Percentiles rank a stretch among this genome's conserved stretches.
Evolutionary conservation across 2,329 filamentous ascomycete species (phyloP).

Genomic region (Hypoxylon sp.): DNA sequence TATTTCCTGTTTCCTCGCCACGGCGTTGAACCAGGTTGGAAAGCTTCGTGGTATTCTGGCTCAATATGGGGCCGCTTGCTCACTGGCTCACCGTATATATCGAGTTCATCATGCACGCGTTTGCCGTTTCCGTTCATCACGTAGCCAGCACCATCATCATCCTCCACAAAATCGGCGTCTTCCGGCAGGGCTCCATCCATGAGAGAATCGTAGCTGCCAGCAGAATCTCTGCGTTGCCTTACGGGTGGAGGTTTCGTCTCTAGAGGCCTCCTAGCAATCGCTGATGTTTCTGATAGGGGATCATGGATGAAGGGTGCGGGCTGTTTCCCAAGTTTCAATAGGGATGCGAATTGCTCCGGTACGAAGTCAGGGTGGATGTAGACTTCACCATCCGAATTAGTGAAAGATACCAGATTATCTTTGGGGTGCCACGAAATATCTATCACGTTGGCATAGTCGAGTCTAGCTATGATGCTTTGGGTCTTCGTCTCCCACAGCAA

Average conservation of each 20-base stretch:
- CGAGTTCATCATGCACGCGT: conserved; percentile 64
- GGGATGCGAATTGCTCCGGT: conserved; percentile 65
- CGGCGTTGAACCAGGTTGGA: conserved; percentile 94
- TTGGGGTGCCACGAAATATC: conserved; percentile 91
- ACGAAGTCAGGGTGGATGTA: conserved; percentile 86
- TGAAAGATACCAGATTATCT: conserved; percentile 90
- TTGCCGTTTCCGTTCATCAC: conserved; percentile 67
- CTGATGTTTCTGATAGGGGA: conserved; percentile 75
- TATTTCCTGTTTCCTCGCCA: conserved; percentile 97
- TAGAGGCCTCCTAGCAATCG: conserved; percentile 69
- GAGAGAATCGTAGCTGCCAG: conserved; percentile 86
- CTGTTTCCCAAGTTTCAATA: conserved; percentile 71
- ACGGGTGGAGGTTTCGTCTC: conserved; percentile 65
- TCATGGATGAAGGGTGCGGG: conserved; percentile 89
- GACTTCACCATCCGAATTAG: conserved; percentile 90
- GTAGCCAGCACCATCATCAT: conserved; percentile 96
- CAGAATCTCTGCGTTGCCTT: conserved; percentile 69
- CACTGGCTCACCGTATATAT: conserved; percentile 57
- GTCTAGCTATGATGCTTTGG: conserved; percentile 81
- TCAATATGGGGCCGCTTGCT: conserved; percentile 65
- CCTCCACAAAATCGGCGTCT: conserved; percentile 86
- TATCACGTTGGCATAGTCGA: conserved; percentile 85
- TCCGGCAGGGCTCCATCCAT: conserved; percentile 70
- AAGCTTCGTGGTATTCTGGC: conserved; percentile 81
- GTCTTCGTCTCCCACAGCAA: conserved; percentile 91